Conservation (phyloP, 2,329 filamentous ascomycete species). For the Nothomitra cinnamomea region DNA sequence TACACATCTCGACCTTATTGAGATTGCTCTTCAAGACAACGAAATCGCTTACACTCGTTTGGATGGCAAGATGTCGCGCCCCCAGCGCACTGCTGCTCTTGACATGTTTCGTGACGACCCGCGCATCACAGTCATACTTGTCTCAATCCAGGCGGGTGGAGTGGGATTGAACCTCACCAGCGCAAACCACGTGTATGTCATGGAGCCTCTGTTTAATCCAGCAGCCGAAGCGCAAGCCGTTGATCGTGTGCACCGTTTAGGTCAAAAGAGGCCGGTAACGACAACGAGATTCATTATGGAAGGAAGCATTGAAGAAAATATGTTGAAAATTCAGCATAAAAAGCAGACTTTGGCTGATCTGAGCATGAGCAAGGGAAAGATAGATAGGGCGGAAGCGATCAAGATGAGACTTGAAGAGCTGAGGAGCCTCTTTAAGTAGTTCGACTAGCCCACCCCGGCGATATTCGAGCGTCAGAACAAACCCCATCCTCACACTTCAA, state of each 20-base stretch:
- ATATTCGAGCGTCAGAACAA: background rate
- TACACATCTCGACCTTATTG: conserved; percentile 79
- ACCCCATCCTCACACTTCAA: too few relatives aligned
- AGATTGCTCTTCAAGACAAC: conserved; percentile 54
- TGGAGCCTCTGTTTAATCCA: conserved; percentile 97
- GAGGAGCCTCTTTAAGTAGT: conserved; percentile 37
- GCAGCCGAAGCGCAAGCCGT: conserved; percentile 88
- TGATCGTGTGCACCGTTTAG: conserved; percentile 79
- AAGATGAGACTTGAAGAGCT: conserved; percentile 47
- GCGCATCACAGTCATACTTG: conserved; percentile 61
- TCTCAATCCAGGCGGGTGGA: conserved; percentile 83
- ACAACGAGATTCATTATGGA: conserved; percentile 83
- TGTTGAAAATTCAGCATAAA: conserved; percentile 75
- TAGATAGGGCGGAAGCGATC: conserved; percentile 42
- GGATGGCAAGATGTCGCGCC: conserved; percentile 73
- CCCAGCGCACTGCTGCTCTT: conserved; percentile 57
- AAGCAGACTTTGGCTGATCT: conserved; percentile 83
- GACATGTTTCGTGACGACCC: conserved; percentile 59
- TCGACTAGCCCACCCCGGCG: background rate
- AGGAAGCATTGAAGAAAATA: conserved; percentile 84
- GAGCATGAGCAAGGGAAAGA: conserved; percentile 54
- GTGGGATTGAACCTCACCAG: conserved; percentile 81
- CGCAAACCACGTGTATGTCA: conserved; percentile 78
- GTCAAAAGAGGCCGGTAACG: conserved; percentile 76
- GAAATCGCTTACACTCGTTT: conserved; percentile 61